These are phyloP conservation scores for Suillus occidentalis DNA, from an alignment of 768 basidiomycete genomes.

Conservation along the genomic window DNA sequence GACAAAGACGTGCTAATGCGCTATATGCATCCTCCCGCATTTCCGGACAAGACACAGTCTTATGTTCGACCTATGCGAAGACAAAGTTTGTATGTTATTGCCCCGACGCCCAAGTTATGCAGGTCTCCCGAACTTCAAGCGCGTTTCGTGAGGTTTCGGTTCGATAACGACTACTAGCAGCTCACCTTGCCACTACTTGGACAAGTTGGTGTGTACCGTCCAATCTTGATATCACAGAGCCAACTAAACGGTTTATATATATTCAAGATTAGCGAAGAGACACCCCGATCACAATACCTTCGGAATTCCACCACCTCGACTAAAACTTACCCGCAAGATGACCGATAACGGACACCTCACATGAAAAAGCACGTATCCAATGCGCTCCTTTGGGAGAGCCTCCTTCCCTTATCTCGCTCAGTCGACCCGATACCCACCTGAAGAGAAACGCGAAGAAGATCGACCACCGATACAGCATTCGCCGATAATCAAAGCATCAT, in stretches of 20 bases:
- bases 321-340: too few species aligned
- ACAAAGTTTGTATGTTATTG: background rate
- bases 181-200: background rate
- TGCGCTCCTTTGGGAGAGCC: too few species aligned
- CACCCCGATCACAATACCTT: background rate
- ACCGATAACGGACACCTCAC: background rate
- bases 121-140: background rate
- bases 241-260: background rate
- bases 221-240: background rate
- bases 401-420: too few species aligned
- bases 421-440: background rate
- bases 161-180: background rate
- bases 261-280: background rate
- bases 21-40: background rate
- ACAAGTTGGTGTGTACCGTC: background rate
- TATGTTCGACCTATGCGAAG: background rate
- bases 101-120: background rate
- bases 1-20: too few species aligned
- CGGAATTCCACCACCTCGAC: background rate
- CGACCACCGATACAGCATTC: background rate
- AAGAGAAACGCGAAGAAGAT: background rate
- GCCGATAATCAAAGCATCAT: background rate
- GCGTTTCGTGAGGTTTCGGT: background rate
- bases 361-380: too few species aligned
- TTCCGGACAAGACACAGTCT: background rate